Evolutionary conservation across 2,329 filamentous ascomycete genomes (phyloP).

Genomic region (Penicillium sp.): DNA sequence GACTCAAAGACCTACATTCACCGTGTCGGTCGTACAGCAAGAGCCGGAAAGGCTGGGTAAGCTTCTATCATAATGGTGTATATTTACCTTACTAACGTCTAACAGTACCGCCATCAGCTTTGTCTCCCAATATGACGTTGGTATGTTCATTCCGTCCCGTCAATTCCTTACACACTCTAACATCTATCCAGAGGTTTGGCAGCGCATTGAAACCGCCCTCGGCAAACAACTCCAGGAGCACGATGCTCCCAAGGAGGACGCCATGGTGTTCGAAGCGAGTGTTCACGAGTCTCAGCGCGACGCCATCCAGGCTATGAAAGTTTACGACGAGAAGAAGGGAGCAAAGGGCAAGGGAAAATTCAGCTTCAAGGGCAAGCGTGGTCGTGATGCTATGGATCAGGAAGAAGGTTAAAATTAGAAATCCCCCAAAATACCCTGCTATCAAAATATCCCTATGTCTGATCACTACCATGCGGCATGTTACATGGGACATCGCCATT

Average conservation of each 20-base stretch:
- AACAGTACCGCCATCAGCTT: constrained; percentile 49
- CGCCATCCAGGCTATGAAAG: constrained; percentile 80
- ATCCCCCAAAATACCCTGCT: no score
- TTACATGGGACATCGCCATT: constrained; percentile 1
- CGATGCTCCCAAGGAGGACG: constrained; percentile 73
- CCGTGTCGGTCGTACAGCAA: constrained; percentile 81
- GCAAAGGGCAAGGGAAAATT: constrained; percentile 49
- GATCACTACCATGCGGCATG: no score
- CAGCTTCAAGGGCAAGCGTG: constrained; percentile 56
- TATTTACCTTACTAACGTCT: neutral
- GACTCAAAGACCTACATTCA: constrained; percentile 92
- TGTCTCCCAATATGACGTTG: constrained; percentile 82
- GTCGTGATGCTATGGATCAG: constrained; percentile 69
- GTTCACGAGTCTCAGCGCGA: constrained; percentile 82
- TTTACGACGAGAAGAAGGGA: constrained; percentile 67
- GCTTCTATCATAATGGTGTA: constrained; percentile 36
- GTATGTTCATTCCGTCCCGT: neutral
- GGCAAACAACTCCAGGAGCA: constrained; percentile 74
- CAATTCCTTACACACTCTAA: neutral
- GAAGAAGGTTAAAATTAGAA: constrained; percentile 62
- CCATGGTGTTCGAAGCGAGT: constrained; percentile 70
- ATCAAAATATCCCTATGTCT: no score
- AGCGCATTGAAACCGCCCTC: constrained; percentile 78
- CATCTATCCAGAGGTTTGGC: constrained; percentile 63
- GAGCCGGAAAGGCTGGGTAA: constrained; percentile 80